Percentiles rank a stretch among this genome's conserved stretches.
phyloP scores from a whole-genome alignment of 2,329 filamentous ascomycete genomes.

The Sporothrix pseudoabietina region DNA sequence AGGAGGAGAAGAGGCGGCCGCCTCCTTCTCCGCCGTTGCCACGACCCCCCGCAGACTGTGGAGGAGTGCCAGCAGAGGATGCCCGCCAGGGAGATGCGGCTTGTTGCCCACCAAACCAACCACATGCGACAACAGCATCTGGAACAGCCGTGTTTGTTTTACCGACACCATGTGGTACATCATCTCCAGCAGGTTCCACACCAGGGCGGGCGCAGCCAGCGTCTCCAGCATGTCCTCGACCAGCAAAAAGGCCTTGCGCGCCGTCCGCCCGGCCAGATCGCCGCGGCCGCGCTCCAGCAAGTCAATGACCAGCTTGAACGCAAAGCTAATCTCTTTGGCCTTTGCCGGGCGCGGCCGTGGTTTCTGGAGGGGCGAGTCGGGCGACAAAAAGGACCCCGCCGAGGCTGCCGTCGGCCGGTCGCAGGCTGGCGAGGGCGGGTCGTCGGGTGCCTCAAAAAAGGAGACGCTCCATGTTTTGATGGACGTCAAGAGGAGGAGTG shows the following conservation, averaged over 20 bases:
- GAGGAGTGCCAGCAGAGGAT: neutral
- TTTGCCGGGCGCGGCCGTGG: conserved; percentile 23
- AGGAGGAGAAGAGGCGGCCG: neutral
- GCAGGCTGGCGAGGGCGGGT: neutral
- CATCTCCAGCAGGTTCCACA: conserved; percentile 15
- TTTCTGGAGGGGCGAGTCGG: neutral
- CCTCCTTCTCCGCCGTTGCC: neutral
- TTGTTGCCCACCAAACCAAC: neutral
- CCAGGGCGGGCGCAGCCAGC: conserved; percentile 30
- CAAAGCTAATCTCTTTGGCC: conserved; percentile 28
- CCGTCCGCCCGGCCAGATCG: conserved; percentile 34
- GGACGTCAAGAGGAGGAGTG: conserved; percentile 27
- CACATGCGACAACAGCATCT: conserved; percentile 17
- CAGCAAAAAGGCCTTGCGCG: conserved; percentile 36
- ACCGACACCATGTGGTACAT: conserved; percentile 9
- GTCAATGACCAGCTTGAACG: conserved; percentile 33
- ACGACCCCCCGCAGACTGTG: conserved; percentile 30
- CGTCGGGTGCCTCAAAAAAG: neutral
- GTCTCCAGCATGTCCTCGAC: conserved; percentile 32
- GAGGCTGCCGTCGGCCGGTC: neutral
- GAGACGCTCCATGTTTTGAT: conserved; percentile 27
- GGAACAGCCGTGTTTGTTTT: neutral
- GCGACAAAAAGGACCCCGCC: neutral
- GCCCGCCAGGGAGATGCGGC: neutral
- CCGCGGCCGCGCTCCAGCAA: conserved; percentile 34